These are phyloP conservation scores for Paulownia fortunei DNA, from an alignment of 257 asterid species.

Conservation along the genomic window DNA sequence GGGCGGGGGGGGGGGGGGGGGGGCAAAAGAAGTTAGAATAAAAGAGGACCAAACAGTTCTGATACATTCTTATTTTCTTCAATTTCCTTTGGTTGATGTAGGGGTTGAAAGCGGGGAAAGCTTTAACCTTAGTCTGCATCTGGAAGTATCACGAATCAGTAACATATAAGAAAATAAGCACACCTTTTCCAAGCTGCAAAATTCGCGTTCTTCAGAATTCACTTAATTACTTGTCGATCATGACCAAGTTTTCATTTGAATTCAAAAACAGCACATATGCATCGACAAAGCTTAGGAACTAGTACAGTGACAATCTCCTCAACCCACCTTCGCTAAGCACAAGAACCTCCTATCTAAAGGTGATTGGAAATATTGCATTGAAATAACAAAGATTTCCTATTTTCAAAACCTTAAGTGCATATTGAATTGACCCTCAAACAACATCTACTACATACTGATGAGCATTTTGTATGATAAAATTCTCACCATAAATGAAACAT, in stretches of 20 bases:
- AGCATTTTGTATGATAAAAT: not conserved
- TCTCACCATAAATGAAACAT: not conserved
- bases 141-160: not conserved
- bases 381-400: not conserved
- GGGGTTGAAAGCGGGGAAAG: not conserved
- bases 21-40: not conserved
- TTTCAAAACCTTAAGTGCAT: not conserved
- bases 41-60: not conserved
- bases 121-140: not conserved
- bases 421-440: not conserved
- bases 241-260: not conserved
- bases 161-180: not conserved
- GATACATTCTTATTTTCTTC: not conserved
- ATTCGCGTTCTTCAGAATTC: not conserved
- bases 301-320: not conserved
- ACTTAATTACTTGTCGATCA: not conserved
- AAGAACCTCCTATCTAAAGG: not conserved
- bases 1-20: not conserved
- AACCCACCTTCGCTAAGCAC: not conserved
- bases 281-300: not conserved
- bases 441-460: not conserved
- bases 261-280: not conserved
- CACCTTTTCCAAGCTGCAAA: constrained; percentile 7
- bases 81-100: not conserved
- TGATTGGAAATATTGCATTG: not conserved